Percentiles rank a stretch among this genome's conserved stretches.
Evolutionary conservation across 1,284 basidiomycete genomes (phyloP).

Genomic region (Moesziomyces sp.): DNA sequence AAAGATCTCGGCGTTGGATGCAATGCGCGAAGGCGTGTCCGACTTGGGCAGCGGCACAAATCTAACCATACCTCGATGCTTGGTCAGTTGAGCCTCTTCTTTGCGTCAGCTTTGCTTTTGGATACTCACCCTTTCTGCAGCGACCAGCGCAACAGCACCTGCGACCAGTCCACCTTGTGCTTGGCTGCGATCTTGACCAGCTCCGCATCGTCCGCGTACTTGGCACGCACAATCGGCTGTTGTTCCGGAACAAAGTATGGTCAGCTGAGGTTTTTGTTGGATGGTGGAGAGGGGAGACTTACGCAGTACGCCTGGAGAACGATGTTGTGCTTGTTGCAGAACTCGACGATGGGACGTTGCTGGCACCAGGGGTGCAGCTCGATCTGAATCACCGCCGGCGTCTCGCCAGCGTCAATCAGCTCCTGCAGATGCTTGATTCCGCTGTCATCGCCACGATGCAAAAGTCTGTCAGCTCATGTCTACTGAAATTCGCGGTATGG

Average conservation of each 20-base stretch:
- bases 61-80: not conserved
- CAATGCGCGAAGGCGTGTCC: constrained; percentile 47
- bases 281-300: not conserved
- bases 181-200: constrained; percentile 36
- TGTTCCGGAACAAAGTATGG: not conserved
- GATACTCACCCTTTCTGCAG: constrained; percentile 33
- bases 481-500: no score
- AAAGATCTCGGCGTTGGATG: constrained; percentile 44
- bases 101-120: no score
- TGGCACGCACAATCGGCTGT: constrained; percentile 36
- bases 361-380: constrained; percentile 51
- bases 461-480: not conserved
- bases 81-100: not conserved
- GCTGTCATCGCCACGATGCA: not conserved
- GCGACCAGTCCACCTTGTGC: constrained; percentile 42
- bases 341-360: constrained; percentile 39
- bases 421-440: constrained; percentile 43
- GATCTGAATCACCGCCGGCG: constrained; percentile 44
- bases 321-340: constrained; percentile 41
- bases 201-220: constrained; percentile 30
- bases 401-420: constrained; percentile 24
- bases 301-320: constrained; percentile 46
- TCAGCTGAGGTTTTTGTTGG: no score
- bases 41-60: constrained; percentile 53
- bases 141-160: constrained; percentile 43